Evolutionary conservation across 257 asterid genomes (phyloP).

Genomic region (Mitragyna speciosa): DNA sequence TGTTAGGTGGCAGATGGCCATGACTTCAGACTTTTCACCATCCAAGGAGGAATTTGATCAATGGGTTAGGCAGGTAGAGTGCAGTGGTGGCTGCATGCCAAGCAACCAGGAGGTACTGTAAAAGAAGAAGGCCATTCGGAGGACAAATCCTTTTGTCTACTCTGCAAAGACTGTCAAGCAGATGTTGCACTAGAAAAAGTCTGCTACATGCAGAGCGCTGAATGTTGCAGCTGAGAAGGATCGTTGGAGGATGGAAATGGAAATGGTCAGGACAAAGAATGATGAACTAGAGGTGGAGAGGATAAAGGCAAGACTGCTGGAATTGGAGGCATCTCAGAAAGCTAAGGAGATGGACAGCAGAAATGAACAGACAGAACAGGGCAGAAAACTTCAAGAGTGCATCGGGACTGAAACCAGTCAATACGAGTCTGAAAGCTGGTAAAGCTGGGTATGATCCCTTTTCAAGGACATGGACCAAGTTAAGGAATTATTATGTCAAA

Average conservation of each 20-base stretch:
- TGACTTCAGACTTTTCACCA: slow-evolving; percentile 88
- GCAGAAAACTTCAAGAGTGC: slow-evolving; percentile 90
- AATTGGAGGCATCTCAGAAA: slow-evolving; percentile 67
- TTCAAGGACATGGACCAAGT: slow-evolving; percentile 96
- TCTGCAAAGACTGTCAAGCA: slow-evolving; percentile 94
- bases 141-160: slow-evolving; percentile 76
- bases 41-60: slow-evolving; percentile 78
- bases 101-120: slow-evolving; percentile 78
- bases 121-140: slow-evolving; percentile 80
- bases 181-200: slow-evolving; percentile 93
- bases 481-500: slow-evolving; percentile 70
- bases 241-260: slow-evolving; percentile 78
- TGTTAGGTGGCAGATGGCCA: slow-evolving; percentile 99
- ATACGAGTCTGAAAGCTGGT: slow-evolving; percentile 64
- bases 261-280: slow-evolving; percentile 71
- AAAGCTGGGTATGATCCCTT: slow-evolving; percentile 96
- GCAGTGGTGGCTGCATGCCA: slow-evolving; percentile 79
- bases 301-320: slow-evolving; percentile 63
- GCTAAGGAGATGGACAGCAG: slow-evolving; percentile 68
- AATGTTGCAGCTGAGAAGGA: slow-evolving; percentile 95
- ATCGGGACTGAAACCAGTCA: slow-evolving; percentile 62
- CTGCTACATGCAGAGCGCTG: slow-evolving; percentile 89
- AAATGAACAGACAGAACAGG: slow-evolving; percentile 86
- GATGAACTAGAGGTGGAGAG: slow-evolving; percentile 75
- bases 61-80: slow-evolving; percentile 93